Conservation (phyloP, 2,329 filamentous ascomycete species). For the Fusarium circinatum region DNA sequence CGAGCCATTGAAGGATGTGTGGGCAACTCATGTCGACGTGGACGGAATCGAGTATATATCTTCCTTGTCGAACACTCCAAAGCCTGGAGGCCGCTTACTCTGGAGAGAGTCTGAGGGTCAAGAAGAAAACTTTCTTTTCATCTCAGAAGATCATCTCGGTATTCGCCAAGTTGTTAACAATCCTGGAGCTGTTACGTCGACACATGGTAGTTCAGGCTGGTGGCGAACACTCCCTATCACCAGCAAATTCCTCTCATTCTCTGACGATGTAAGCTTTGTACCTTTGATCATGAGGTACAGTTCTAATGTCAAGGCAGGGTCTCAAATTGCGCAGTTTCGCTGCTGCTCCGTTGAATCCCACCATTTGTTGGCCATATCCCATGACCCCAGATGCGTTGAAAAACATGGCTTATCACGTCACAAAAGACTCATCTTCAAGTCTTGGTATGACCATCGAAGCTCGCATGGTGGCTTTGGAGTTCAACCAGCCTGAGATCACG, state of each 20-base stretch:
- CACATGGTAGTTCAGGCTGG: neutral
- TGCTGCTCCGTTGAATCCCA: neutral
- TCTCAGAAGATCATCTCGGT: constrained; percentile 28
- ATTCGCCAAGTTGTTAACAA: constrained; percentile 13
- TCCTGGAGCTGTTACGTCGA: neutral
- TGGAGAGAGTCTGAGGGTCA: neutral
- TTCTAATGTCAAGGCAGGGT: constrained; percentile 12
- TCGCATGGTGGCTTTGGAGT: constrained; percentile 10
- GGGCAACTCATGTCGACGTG: constrained; percentile 17
- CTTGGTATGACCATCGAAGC: neutral
- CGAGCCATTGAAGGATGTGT: constrained; percentile 10
- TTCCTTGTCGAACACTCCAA: constrained; percentile 13
- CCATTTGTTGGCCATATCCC: constrained; percentile 13
- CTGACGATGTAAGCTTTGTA: constrained; percentile 12
- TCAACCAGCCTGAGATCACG: constrained; percentile 7
- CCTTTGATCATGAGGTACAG: no score
- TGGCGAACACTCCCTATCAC: constrained; percentile 21
- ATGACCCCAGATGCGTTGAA: neutral
- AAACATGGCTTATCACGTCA: constrained; percentile 1
- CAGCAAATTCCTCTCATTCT: neutral
- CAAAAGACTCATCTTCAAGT: neutral
- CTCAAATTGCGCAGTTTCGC: constrained; percentile 19
- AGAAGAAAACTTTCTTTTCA: neutral
- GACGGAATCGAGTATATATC: constrained; percentile 24
- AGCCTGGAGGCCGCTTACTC: neutral